These are phyloP conservation scores for Tetradesmus obliquus DNA, from an alignment of 139 green algal species.

Conservation along the genomic window DNA sequence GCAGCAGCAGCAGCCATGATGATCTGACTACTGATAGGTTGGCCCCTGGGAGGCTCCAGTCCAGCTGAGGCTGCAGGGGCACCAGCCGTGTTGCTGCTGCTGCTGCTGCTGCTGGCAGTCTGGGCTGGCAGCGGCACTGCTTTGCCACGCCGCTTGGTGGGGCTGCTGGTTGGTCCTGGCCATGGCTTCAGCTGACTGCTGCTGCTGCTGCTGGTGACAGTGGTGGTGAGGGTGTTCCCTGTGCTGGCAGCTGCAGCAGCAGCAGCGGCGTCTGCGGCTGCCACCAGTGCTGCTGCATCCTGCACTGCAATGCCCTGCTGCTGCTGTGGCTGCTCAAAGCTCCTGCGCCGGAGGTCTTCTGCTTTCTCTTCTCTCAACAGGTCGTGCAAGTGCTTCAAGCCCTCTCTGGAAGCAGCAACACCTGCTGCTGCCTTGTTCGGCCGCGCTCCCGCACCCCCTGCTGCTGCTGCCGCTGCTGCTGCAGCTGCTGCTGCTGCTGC, in stretches of 20 bases:
- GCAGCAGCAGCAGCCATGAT: background rate
- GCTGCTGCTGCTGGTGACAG: background rate
- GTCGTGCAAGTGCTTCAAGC: slow-evolving; percentile 5
- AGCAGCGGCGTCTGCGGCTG: background rate
- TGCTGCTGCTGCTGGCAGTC: background rate
- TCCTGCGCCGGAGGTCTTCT: background rate
- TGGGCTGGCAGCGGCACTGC: background rate
- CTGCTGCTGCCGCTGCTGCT: slow-evolving; percentile 14
- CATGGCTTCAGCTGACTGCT: background rate
- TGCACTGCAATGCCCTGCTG: slow-evolving; percentile 8
- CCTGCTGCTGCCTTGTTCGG: background rate
- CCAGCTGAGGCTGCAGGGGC: background rate
- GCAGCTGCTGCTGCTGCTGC: slow-evolving; percentile 21
- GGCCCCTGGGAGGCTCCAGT: background rate
- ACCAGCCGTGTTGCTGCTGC: background rate
- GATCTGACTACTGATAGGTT: background rate
- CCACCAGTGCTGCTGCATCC: background rate
- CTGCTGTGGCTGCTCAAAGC: slow-evolving; percentile 20
- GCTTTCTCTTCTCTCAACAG: slow-evolving; percentile 10
- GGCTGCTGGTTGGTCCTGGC: background rate
- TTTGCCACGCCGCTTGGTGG: background rate
- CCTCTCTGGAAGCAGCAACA: background rate
- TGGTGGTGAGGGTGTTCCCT: background rate
- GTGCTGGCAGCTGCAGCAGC: background rate
- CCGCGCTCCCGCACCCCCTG: background rate